phyloP scores from a whole-genome alignment of 2,329 filamentous ascomycete genomes.

The Sordariomycetes sp. region DNA sequence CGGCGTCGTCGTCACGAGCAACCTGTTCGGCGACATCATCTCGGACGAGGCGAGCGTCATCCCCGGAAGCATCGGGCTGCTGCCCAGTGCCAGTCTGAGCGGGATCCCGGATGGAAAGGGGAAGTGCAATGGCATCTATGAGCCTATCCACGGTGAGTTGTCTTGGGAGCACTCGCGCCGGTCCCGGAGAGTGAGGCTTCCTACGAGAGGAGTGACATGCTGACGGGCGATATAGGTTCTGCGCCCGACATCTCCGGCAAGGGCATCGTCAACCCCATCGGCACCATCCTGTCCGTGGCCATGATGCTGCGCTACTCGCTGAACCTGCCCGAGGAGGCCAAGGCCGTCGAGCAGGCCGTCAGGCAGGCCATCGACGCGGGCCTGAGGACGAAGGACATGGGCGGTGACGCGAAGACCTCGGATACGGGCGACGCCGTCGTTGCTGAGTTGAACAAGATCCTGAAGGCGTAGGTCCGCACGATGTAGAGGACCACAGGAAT shows the following conservation, averaged over 20 bases:
- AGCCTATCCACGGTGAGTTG: conserved; percentile 12
- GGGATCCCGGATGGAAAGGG: conserved; percentile 15
- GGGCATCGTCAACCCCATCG: conserved; percentile 51
- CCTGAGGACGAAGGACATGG: conserved; percentile 75
- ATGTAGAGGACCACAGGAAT: too few species aligned
- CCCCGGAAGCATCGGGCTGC: conserved; percentile 45
- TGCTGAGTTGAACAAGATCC: conserved; percentile 6
- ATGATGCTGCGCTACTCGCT: conserved; percentile 97
- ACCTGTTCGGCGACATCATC: conserved; percentile 94
- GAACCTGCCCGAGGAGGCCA: conserved; percentile 66
- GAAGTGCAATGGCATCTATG: conserved; percentile 28
- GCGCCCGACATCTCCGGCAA: conserved; percentile 86
- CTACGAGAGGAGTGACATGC: conserved; percentile 2
- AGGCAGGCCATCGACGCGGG: conserved; percentile 70
- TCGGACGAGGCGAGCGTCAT: conserved; percentile 93
- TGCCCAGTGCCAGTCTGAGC: conserved; percentile 13
- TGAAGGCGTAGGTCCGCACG: conserved; percentile 7
- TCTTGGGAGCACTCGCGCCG: conserved; percentile 6
- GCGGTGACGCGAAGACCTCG: conserved; percentile 62
- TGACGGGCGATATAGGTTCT: conserved; percentile 46
- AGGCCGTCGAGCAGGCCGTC: conserved; percentile 74
- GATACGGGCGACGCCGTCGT: conserved; percentile 72
- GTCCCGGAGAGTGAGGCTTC: too few species aligned
- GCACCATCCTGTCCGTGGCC: conserved; percentile 81
- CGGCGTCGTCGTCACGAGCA: conserved; percentile 85